Conservation (phyloP, 306 rosid genomes). For the Pachyrhizus erosus region DNA sequence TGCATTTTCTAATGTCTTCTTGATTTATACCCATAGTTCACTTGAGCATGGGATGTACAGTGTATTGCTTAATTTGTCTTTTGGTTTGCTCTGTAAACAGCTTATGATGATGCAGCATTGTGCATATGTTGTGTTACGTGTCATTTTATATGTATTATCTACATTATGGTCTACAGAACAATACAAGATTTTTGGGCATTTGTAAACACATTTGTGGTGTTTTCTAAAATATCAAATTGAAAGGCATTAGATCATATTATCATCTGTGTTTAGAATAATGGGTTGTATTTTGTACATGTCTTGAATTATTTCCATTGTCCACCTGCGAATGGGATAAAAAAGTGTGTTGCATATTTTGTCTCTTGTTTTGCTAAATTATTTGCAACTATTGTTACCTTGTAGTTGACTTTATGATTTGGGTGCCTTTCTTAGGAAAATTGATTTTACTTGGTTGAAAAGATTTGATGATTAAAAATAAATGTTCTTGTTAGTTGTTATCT, state of each 20-base stretch:
- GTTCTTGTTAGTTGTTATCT: too few relatives aligned
- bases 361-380: constrained; percentile 24
- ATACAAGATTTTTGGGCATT: not conserved
- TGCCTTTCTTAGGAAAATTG: not conserved
- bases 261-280: constrained; percentile 1
- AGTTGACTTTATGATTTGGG: constrained; percentile 29
- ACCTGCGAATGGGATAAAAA: constrained; percentile 9
- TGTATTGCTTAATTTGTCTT: constrained; percentile 15
- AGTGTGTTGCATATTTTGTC: not conserved
- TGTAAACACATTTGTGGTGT: not conserved
- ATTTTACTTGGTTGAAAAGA: not conserved
- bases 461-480: constrained; percentile 34
- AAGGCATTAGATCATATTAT: not conserved
- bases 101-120: constrained; percentile 5
- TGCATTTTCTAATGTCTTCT: not conserved
- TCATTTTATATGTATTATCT: not conserved
- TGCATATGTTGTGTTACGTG: not conserved
- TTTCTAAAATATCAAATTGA: not conserved
- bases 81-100: constrained; percentile 14
- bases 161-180: not conserved
- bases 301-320: not conserved
- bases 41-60: not conserved
- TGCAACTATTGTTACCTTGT: constrained; percentile 19
- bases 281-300: not conserved
- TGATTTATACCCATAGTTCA: not conserved